A percentile compares a stretch with the other conserved stretches of the same genome.
Conservation (phyloP, 305 asterid genomes). For the Fraxinus velutina region DNA sequence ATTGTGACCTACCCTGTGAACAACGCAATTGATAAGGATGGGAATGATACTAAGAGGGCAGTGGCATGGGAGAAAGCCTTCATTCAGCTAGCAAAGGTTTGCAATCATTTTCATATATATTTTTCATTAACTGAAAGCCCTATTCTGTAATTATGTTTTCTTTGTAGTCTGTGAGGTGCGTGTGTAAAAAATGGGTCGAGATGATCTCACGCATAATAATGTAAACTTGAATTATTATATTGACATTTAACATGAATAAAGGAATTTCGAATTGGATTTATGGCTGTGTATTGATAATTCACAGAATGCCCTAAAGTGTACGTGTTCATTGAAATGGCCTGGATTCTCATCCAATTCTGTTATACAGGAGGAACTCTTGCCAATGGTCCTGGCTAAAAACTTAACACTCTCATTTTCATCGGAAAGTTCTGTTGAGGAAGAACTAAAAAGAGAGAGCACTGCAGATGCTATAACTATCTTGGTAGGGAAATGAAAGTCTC, state of each 20-base stretch:
- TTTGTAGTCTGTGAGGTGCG: not conserved
- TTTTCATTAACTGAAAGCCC: not conserved
- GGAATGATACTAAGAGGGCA: conserved; percentile 74
- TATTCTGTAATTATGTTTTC: not conserved
- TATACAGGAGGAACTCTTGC: conserved; percentile 83
- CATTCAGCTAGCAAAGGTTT: conserved; percentile 88
- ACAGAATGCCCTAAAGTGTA: not conserved
- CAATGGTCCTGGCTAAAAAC: conserved; percentile 69
- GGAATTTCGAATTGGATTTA: not conserved
- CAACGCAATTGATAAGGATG: conserved; percentile 71
- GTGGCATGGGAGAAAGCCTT: conserved; percentile 97
- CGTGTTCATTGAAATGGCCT: not conserved
- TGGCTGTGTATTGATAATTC: not conserved
- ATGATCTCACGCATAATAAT: not conserved
- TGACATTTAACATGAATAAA: not conserved
- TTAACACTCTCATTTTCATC: conserved; percentile 86
- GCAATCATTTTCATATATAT: not conserved
- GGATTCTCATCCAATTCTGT: conserved; percentile 26
- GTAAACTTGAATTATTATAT: not conserved
- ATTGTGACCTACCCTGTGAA: conserved; percentile 93
- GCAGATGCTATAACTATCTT: conserved; percentile 92
- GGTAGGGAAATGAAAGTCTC: conserved; percentile 45
- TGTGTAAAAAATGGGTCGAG: not conserved
- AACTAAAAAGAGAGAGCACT: conserved; percentile 94
- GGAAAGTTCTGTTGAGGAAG: conserved; percentile 97